Percentiles rank a stretch among this genome's conserved stretches.
Conservation (phyloP, 441 rosid genomes). For the Erysimum cheiri region DNA sequence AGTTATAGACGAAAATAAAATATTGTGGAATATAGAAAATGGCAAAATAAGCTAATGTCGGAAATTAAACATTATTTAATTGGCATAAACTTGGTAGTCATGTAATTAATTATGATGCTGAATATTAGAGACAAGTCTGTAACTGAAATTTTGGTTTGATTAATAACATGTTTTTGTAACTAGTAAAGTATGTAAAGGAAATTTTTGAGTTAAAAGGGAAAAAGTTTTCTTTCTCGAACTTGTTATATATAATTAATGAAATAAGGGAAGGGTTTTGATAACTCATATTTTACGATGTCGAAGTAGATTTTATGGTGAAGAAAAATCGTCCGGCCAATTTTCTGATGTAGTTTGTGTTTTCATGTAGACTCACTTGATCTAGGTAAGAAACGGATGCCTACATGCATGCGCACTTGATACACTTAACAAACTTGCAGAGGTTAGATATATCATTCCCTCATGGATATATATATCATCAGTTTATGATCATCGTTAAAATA, state of each 20-base stretch:
- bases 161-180: too few species aligned
- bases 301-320: background rate
- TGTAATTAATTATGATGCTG: too few species aligned
- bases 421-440: conserved; percentile 5
- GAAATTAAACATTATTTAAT: too few species aligned
- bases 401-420: background rate
- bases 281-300: background rate
- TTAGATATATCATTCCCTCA: background rate
- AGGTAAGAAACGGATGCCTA: background rate
- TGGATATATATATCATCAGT: background rate
- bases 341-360: conserved; percentile 11
- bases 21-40: too few species aligned
- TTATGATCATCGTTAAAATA: background rate
- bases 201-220: background rate
- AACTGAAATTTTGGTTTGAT: too few species aligned
- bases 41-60: background rate
- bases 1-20: too few species aligned
- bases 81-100: too few species aligned
- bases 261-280: conserved; percentile 7
- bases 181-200: too few species aligned
- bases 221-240: background rate
- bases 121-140: too few species aligned
- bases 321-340: background rate
- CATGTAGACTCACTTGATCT: conserved; percentile 4
- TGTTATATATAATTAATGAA: conserved; percentile 3